Evolutionary conservation across 2,329 filamentous ascomycete genomes (phyloP).

Genomic region (Teratosphaeria nubilosa): DNA sequence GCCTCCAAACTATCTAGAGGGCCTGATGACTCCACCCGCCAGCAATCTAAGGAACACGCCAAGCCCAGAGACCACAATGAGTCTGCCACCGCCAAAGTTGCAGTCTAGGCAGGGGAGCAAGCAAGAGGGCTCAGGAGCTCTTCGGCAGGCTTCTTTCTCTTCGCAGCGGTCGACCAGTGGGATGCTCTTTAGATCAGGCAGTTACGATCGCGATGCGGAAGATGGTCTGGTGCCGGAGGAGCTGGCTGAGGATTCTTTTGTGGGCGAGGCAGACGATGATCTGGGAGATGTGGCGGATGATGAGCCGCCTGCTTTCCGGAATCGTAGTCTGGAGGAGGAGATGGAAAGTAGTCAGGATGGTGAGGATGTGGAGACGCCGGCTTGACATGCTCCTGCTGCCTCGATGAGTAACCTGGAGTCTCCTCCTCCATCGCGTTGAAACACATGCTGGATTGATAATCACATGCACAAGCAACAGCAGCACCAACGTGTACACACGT

Average conservation of each 20-base stretch:
- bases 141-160: slow-evolving; percentile 6
- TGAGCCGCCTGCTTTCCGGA: slow-evolving; percentile 13
- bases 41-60: slow-evolving; percentile 59
- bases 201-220: slow-evolving; percentile 52
- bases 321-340: slow-evolving; percentile 20
- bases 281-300: slow-evolving; percentile 12
- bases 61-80: slow-evolving; percentile 25
- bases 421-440: not conserved
- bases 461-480: not conserved
- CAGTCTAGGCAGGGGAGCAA: slow-evolving; percentile 5
- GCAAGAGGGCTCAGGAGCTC: not conserved
- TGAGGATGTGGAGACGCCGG: not conserved
- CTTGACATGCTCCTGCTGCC: not conserved
- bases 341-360: slow-evolving; percentile 5
- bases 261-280: slow-evolving; percentile 26
- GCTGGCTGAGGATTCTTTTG: slow-evolving; percentile 43
- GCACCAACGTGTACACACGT: not conserved
- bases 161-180: slow-evolving; percentile 32
- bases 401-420: not conserved
- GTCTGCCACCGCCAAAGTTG: slow-evolving; percentile 15
- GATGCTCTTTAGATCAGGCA: slow-evolving; percentile 46
- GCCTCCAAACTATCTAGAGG: slow-evolving; percentile 57
- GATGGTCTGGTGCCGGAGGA: slow-evolving; percentile 37
- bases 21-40: slow-evolving; percentile 80
- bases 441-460: not conserved